These are phyloP conservation scores for Penicillium paxilli DNA, from an alignment of 495 filamentous ascomycete genomes.

Conservation along the genomic window DNA sequence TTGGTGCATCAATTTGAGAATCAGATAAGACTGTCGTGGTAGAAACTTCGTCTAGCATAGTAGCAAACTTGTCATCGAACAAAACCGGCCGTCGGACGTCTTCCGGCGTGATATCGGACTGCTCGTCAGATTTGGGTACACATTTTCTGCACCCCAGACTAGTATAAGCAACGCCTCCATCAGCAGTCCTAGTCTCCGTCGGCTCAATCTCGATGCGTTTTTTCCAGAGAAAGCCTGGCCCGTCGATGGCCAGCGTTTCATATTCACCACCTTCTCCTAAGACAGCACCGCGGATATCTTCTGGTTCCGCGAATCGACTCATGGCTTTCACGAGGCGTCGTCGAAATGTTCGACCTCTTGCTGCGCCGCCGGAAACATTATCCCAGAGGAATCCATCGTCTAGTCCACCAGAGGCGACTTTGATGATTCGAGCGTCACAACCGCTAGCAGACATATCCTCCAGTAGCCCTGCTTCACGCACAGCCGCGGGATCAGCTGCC, in stretches of 20 bases:
- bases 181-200: slow-evolving; percentile 56
- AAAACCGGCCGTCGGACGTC: slow-evolving; percentile 41
- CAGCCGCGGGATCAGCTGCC: slow-evolving; percentile 18
- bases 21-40: neutral
- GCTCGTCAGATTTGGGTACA: slow-evolving; percentile 44
- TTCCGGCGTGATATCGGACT: slow-evolving; percentile 34
- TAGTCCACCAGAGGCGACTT: slow-evolving; percentile 88
- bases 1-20: neutral
- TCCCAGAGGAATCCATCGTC: slow-evolving; percentile 81
- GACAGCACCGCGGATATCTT: slow-evolving; percentile 61
- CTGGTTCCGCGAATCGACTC: slow-evolving; percentile 62
- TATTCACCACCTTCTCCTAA: slow-evolving; percentile 96
- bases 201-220: slow-evolving; percentile 64
- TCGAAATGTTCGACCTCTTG: slow-evolving; percentile 43
- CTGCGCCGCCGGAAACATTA: slow-evolving; percentile 57
- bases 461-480: slow-evolving; percentile 55
- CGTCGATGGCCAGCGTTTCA: slow-evolving; percentile 87
- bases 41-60: slow-evolving; percentile 27
- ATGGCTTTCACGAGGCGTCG: slow-evolving; percentile 60
- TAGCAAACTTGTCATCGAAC: slow-evolving; percentile 46
- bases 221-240: slow-evolving; percentile 70
- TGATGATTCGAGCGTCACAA: slow-evolving; percentile 84
- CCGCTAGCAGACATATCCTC: slow-evolving; percentile 77
- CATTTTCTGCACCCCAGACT: slow-evolving; percentile 58
- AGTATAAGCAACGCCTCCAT: slow-evolving; percentile 70